phyloP scores from a whole-genome alignment of 441 rosid genomes.

The Biscutella auriculata region DNA sequence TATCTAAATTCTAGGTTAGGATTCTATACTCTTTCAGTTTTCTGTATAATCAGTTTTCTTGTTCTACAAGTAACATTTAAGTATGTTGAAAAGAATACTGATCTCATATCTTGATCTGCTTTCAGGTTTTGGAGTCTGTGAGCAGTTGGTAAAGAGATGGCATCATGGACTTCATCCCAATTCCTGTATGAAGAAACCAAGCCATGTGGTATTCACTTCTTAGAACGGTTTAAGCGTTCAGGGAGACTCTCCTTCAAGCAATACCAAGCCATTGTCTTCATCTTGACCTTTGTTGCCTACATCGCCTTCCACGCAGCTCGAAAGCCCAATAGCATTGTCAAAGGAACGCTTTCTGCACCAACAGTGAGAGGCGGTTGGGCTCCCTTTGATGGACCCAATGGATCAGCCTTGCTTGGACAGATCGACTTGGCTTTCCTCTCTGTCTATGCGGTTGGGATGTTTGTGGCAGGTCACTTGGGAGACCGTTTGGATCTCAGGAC shows the following conservation, averaged over 20 bases:
- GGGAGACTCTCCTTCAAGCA: conserved; percentile 53
- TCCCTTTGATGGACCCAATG: conserved; percentile 59
- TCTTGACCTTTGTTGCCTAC: conserved; percentile 76
- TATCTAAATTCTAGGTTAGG: neutral
- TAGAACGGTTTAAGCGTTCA: conserved; percentile 38
- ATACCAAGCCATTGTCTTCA: conserved; percentile 59
- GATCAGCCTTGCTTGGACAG: conserved; percentile 64
- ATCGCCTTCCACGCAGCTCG: conserved; percentile 68
- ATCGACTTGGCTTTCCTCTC: conserved; percentile 75
- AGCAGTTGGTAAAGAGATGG: conserved; percentile 1
- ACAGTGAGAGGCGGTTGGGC: conserved; percentile 62
- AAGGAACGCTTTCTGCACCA: conserved; percentile 60
- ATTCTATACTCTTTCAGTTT: neutral
- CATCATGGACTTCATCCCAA: conserved; percentile 23
- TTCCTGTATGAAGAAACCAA: conserved; percentile 25
- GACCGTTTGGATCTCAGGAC: conserved; percentile 74
- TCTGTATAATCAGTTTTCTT: neutral
- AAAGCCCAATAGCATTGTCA: conserved; percentile 82
- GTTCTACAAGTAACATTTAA: neutral
- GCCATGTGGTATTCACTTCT: conserved; percentile 54
- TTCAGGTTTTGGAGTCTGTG: conserved; percentile 1
- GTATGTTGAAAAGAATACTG: neutral
- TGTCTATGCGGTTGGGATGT: conserved; percentile 76
- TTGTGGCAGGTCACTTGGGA: conserved; percentile 82
- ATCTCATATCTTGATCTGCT: neutral